Percentiles rank a stretch among this genome's conserved stretches.
Conservation (phyloP, 345 rosid genomes). For the Sonneratia alba region DNA sequence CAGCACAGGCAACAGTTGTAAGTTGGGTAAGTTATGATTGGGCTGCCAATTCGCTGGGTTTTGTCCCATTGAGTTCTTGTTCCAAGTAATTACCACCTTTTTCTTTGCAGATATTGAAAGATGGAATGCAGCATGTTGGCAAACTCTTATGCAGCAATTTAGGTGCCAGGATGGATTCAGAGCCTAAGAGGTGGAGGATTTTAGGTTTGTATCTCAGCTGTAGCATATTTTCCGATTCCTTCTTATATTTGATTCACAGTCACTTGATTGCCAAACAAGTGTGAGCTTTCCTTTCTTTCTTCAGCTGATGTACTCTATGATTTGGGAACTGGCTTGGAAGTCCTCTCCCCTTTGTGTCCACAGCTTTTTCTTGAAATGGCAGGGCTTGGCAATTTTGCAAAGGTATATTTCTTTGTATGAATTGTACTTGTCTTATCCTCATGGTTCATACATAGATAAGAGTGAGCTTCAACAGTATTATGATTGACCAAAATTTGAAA, state of each 20-base stretch:
- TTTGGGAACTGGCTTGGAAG: slow-evolving; percentile 85
- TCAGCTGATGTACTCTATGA: slow-evolving; percentile 95
- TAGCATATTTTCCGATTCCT: not conserved
- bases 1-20: slow-evolving; percentile 89
- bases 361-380: slow-evolving; percentile 91
- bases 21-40: slow-evolving; percentile 65
- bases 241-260: not conserved
- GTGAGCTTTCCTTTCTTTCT: slow-evolving; percentile 7
- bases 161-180: slow-evolving; percentile 98
- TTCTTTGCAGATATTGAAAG: slow-evolving; percentile 63
- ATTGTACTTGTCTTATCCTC: not conserved
- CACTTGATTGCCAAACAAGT: not conserved
- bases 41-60: not conserved
- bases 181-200: slow-evolving; percentile 89
- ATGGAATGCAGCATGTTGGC: slow-evolving; percentile 95
- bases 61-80: not conserved
- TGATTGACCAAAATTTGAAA: not conserved
- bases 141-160: slow-evolving; percentile 86
- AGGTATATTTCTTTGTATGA: slow-evolving; percentile 29
- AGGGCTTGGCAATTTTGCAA: slow-evolving; percentile 91
- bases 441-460: not conserved
- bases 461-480: not conserved
- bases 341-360: slow-evolving; percentile 82
- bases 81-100: not conserved
- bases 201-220: slow-evolving; percentile 37